Percentiles rank a stretch among this genome's conserved stretches.
phyloP scores from a whole-genome alignment of 2,329 filamentous ascomycete genomes.

The Colletotrichum musae region DNA sequence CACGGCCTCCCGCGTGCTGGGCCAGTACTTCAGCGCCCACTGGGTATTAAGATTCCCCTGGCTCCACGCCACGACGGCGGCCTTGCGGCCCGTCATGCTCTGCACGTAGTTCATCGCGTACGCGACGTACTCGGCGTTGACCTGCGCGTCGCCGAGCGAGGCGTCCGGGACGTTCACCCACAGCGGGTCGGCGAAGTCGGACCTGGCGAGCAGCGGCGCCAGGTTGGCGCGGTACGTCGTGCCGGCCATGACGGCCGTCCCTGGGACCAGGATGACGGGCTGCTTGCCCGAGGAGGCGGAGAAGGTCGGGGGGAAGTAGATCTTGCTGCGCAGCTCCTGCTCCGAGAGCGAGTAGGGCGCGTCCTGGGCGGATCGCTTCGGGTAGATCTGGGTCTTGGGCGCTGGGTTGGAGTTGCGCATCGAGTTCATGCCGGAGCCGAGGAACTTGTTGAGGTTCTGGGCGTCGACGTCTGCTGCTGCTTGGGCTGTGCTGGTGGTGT shows the following conservation, averaged over 20 bases:
- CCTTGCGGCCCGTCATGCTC: constrained; percentile 54
- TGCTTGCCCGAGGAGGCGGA: constrained; percentile 56
- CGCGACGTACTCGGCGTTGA: constrained; percentile 68
- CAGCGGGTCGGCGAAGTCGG: constrained; percentile 61
- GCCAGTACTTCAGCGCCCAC: constrained; percentile 73
- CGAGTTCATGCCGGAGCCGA: constrained; percentile 7
- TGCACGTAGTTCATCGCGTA: constrained; percentile 72
- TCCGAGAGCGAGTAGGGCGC: constrained; percentile 65
- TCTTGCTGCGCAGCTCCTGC: constrained; percentile 61
- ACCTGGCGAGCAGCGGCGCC: constrained; percentile 60
- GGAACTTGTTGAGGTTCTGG: not conserved
- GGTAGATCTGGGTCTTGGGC: constrained; percentile 49
- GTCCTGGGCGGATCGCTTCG: constrained; percentile 55
- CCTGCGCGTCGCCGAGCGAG: constrained; percentile 63
- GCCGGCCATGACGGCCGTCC: constrained; percentile 56
- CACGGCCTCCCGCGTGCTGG: constrained; percentile 59
- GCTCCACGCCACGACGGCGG: constrained; percentile 66
- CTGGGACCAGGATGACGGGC: constrained; percentile 67
- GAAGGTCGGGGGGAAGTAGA: constrained; percentile 66
- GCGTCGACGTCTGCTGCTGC: not conserved
- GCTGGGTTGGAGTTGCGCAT: constrained; percentile 16
- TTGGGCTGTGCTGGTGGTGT: not conserved
- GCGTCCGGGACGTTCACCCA: constrained; percentile 70
- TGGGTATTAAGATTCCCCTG: constrained; percentile 69
- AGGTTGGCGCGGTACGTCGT: constrained; percentile 63